Conservation (phyloP, 371 early-diverging fungal species). For the Nosema muscidifuracis region DNA sequence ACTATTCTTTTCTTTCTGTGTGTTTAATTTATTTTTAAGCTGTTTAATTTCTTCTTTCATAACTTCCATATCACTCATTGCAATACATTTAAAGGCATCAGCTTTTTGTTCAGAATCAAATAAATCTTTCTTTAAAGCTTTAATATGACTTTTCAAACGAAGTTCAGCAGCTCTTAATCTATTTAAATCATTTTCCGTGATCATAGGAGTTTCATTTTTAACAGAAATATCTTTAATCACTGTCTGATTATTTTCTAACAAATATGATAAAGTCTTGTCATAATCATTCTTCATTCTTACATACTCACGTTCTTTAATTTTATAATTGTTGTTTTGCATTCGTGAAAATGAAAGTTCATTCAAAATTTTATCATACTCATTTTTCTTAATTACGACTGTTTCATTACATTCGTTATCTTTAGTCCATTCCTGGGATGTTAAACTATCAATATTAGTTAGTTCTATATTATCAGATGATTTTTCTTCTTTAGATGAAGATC, state of each 20-base stretch:
- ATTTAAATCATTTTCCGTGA: constrained; percentile 29
- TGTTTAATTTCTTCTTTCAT: constrained; percentile 6
- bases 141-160: constrained; percentile 35
- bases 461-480: not conserved
- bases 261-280: constrained; percentile 33
- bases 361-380: constrained; percentile 8
- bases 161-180: constrained; percentile 21
- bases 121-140: constrained; percentile 43
- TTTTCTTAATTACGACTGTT: constrained; percentile 7
- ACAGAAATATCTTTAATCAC: not conserved
- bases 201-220: too few species aligned
- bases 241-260: constrained; percentile 24
- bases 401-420: constrained; percentile 19
- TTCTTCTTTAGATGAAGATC: not conserved
- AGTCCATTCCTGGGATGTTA: too few species aligned
- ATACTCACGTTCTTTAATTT: constrained; percentile 33
- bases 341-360: not conserved
- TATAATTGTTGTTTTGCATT: constrained; percentile 3
- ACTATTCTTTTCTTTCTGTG: not conserved
- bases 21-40: constrained; percentile 5
- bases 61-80: constrained; percentile 7
- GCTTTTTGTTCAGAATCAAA: constrained; percentile 25
- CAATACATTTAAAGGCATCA: constrained; percentile 26
- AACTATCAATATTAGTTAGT: not conserved
- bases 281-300: constrained; percentile 25